Evolutionary conservation across 2,329 filamentous ascomycete species (phyloP).

Genomic region (Exophiala alcalophila): DNA sequence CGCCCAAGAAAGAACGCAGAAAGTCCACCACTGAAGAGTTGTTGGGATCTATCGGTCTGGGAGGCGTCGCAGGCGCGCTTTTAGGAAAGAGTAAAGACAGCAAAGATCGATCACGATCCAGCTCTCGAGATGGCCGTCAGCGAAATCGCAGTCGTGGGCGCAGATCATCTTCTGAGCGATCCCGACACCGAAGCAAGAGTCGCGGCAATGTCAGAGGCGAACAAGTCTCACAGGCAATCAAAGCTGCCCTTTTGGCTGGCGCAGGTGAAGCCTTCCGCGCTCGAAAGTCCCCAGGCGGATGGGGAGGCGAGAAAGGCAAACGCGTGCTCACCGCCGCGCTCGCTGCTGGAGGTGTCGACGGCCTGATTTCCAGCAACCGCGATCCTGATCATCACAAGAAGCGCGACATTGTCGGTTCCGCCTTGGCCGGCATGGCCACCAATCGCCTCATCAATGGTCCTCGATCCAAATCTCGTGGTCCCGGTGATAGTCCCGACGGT

Average conservation of each 20-base stretch:
- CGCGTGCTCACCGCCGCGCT: slow-evolving; percentile 83
- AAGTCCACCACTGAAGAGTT: slow-evolving; percentile 50
- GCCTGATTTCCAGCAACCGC: slow-evolving; percentile 56
- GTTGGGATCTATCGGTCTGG: slow-evolving; percentile 57
- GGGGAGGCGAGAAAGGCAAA: slow-evolving; percentile 88
- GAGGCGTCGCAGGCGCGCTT: slow-evolving; percentile 51
- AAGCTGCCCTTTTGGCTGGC: slow-evolving; percentile 84
- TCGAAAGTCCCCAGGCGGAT: slow-evolving; percentile 81
- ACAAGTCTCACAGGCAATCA: slow-evolving; percentile 80
- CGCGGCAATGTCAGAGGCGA: slow-evolving; percentile 39
- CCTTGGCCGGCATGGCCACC: slow-evolving; percentile 81
- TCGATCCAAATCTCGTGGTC: slow-evolving; percentile 60
- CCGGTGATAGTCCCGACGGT: slow-evolving; percentile 29
- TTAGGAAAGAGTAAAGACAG: slow-evolving; percentile 57
- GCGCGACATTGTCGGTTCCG: slow-evolving; percentile 78
- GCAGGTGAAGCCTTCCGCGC: slow-evolving; percentile 89
- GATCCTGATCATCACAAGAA: slow-evolving; percentile 71
- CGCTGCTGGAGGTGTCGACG: slow-evolving; percentile 82
- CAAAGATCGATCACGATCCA: slow-evolving; percentile 59
- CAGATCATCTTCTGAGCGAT: slow-evolving; percentile 50
- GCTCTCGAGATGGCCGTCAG: slow-evolving; percentile 56
- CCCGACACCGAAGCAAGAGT: slow-evolving; percentile 52
- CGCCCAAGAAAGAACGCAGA: slow-evolving; percentile 36
- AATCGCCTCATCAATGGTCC: slow-evolving; percentile 83
- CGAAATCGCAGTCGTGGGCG: slow-evolving; percentile 48